These are phyloP conservation scores for Hapsidospora chrysogenum DNA, from an alignment of 495 filamentous ascomycete genomes.

Conservation along the genomic window DNA sequence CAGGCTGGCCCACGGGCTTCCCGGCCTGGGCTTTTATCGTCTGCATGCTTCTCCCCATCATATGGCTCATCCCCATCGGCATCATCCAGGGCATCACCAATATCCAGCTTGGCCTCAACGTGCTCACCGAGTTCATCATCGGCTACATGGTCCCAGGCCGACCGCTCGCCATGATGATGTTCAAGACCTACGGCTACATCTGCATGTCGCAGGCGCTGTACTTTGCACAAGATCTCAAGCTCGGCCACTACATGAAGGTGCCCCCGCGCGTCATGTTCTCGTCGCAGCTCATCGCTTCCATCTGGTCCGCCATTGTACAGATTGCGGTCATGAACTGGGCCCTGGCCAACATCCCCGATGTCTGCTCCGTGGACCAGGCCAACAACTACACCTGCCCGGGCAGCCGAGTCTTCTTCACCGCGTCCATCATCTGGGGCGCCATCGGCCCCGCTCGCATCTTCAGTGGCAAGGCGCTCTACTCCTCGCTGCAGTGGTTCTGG, in stretches of 20 bases:
- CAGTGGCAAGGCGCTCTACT: conserved; percentile 43
- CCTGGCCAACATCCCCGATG: conserved; percentile 38
- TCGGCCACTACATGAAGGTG: conserved; percentile 58
- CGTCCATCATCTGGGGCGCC: conserved; percentile 32
- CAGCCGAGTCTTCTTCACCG: conserved; percentile 48
- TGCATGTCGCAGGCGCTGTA: conserved; percentile 23
- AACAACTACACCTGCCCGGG: conserved; percentile 47
- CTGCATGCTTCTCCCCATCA: conserved; percentile 35
- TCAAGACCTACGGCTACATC: conserved; percentile 60
- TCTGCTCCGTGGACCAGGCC: conserved; percentile 39
- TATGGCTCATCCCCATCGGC: conserved; percentile 37
- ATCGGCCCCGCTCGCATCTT: conserved; percentile 40
- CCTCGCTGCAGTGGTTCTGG: conserved; percentile 51
- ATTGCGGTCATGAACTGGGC: conserved; percentile 51
- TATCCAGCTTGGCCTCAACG: conserved; percentile 47
- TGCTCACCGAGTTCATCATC: conserved; percentile 53
- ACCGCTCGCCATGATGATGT: conserved; percentile 53
- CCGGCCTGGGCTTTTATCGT: conserved; percentile 50
- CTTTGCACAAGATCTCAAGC: conserved; percentile 32
- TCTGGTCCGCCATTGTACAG: conserved; percentile 49
- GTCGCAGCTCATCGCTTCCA: conserved; percentile 45
- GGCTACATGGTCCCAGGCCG: conserved; percentile 52
- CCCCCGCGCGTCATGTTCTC: conserved; percentile 49
- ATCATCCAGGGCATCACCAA: conserved; percentile 51
- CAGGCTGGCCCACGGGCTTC: conserved; percentile 45